Conservation (phyloP, 2,329 filamentous ascomycete species). For the Geosmithia putterillii region DNA sequence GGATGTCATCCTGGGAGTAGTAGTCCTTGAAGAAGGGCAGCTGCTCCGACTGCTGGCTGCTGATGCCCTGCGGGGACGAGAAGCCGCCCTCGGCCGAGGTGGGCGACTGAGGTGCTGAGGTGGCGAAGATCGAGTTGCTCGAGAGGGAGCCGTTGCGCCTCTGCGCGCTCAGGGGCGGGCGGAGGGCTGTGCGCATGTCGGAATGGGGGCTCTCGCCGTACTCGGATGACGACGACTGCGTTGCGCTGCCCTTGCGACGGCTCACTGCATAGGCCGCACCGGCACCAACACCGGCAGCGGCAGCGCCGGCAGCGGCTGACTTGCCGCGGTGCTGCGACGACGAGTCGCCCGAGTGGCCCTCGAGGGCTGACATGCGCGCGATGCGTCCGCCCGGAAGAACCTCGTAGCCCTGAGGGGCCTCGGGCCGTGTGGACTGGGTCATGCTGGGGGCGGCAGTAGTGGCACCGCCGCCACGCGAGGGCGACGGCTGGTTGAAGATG, state of each 20-base stretch:
- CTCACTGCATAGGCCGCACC: conserved; percentile 7
- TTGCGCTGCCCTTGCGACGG: conserved; percentile 33
- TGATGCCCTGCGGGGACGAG: conserved; percentile 73
- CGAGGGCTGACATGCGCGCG: conserved; percentile 88
- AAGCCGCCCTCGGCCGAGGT: conserved; percentile 53
- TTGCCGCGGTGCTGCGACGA: conserved; percentile 35
- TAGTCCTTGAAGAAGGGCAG: conserved; percentile 97
- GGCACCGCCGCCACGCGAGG: conserved; percentile 21
- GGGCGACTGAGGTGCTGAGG: conserved; percentile 63
- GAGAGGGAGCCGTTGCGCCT: conserved; percentile 83
- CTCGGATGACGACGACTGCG: conserved; percentile 59
- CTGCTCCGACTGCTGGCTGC: conserved; percentile 90
- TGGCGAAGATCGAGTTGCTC: conserved; percentile 64
- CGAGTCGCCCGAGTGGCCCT: conserved; percentile 56
- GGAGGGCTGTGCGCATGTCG: conserved; percentile 41
- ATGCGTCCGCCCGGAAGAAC: conserved; percentile 79
- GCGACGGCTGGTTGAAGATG: conserved; percentile 84
- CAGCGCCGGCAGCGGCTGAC: conserved; percentile 28
- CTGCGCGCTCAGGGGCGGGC: conserved; percentile 43
- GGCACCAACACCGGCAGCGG: conserved; percentile 31
- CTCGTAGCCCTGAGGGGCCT: conserved; percentile 47
- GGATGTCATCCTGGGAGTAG: conserved; percentile 93
- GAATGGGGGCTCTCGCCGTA: conserved; percentile 63
- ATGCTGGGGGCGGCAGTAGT: conserved; percentile 34
- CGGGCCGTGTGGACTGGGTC: conserved; percentile 11